phyloP scores from a whole-genome alignment of 2,329 filamentous ascomycete species.

The Aspergillus clavatus region DNA sequence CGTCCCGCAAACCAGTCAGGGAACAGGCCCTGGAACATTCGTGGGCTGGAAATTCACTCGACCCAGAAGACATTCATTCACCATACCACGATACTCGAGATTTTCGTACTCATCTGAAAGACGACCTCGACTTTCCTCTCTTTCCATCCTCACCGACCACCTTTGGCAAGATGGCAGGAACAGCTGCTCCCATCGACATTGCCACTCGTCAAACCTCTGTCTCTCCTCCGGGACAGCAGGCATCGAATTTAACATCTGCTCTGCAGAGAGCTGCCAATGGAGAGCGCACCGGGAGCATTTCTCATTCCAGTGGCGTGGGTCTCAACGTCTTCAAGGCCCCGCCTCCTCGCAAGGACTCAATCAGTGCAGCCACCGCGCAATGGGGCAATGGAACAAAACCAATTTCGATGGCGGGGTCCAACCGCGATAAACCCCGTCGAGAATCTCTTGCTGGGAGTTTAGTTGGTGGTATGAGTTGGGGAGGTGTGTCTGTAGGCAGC shows the following conservation, averaged over 20 bases:
- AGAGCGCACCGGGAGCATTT: constrained; percentile 40
- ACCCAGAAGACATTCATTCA: constrained; percentile 24
- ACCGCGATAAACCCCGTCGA: constrained; percentile 49
- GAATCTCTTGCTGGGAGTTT: constrained; percentile 60
- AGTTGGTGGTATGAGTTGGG: constrained; percentile 88
- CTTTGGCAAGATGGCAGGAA: constrained; percentile 47
- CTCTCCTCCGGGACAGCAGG: constrained; percentile 55
- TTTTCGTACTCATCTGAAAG: constrained; percentile 28
- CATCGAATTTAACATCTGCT: constrained; percentile 59
- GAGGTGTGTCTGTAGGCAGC: constrained; percentile 89
- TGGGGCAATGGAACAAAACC: constrained; percentile 56
- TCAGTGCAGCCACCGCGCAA: constrained; percentile 47
- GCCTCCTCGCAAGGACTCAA: constrained; percentile 51
- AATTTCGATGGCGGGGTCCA: constrained; percentile 53
- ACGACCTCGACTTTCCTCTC: constrained; percentile 36
- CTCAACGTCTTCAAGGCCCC: constrained; percentile 37
- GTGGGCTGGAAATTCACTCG: constrained; percentile 42
- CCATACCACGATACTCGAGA: constrained; percentile 30
- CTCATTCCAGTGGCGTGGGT: constrained; percentile 40
- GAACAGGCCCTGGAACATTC: constrained; percentile 39
- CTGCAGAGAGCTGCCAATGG: constrained; percentile 48
- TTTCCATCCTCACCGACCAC: constrained; percentile 35
- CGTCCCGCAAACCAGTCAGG: constrained; percentile 41
- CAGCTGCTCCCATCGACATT: constrained; percentile 57
- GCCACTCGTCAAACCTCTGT: constrained; percentile 53